phyloP scores from a whole-genome alignment of 805 yeast species.

The Myxozyma geophila region DNA sequence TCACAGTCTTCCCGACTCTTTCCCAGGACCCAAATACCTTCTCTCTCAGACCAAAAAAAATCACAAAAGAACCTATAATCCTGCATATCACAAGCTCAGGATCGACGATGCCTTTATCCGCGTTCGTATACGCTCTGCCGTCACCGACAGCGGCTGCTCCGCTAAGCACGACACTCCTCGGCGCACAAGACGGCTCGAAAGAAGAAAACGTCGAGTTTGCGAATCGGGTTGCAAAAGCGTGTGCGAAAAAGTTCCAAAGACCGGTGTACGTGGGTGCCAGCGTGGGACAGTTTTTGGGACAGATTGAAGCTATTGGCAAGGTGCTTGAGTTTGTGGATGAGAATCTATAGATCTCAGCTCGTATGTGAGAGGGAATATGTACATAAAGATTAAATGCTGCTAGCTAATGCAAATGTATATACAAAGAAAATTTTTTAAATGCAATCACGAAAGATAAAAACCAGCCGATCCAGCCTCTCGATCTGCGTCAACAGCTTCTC shows the following conservation, averaged over 20 bases:
- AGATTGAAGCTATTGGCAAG: constrained; percentile 21
- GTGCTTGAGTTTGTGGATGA: constrained; percentile 20
- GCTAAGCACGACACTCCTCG: constrained; percentile 25
- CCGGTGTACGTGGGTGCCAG: constrained; percentile 35
- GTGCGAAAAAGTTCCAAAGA: constrained; percentile 15
- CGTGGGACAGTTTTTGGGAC: constrained; percentile 16
- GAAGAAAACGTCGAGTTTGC: constrained; percentile 33
- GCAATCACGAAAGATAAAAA: constrained; percentile 47
- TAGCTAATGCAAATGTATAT: too few species aligned
- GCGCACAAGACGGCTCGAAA: constrained; percentile 17
- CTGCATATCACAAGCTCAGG: constrained; percentile 20
- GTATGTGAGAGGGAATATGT: too few species aligned
- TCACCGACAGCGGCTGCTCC: background rate
- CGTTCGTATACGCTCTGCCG: constrained; percentile 25
- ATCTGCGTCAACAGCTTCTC: constrained; percentile 44
- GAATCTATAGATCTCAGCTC: background rate
- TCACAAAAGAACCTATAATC: constrained; percentile 9
- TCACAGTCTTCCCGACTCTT: constrained; percentile 23
- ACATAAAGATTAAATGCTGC: background rate
- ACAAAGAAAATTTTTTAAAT: background rate
- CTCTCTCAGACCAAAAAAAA: background rate
- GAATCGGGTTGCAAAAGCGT: constrained; percentile 15
- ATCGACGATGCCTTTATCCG: constrained; percentile 16
- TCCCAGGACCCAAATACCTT: background rate
- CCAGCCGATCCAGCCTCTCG: constrained; percentile 45